Evolutionary conservation across 495 filamentous ascomycete species (phyloP), one percentile per base, ranked within the genome.

Genomic region (Annulohypoxylon maeteangense): DNA sequence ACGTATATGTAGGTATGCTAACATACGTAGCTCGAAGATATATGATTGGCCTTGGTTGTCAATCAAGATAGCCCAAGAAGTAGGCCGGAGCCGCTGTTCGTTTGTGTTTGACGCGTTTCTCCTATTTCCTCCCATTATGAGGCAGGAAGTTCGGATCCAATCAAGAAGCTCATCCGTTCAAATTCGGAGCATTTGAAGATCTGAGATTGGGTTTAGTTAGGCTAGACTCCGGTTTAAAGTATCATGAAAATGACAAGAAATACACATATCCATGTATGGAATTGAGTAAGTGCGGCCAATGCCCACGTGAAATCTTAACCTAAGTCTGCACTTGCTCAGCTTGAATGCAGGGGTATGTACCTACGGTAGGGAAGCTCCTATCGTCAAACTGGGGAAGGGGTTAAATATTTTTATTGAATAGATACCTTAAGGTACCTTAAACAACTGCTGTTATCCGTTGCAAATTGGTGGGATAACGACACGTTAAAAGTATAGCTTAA

Each of bases 331-430:
- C 29, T 65, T 40, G 62, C 20, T 67, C 65, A 61, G 65, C 47
- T 67, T 34, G 8, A 25, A 65, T 68, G 66, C 66, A 68, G 66
- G 66, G 66, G 58, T 61, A 54, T 18, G 27, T n/a, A n/a, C n/a
- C n/a, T n/a, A n/a, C n/a, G n/a, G n/a, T 27, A 59, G 51, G 62
- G 25, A 59, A 62, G 65, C 48, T 59, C 50, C 54, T 34, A 32
- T 62, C 12, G 16, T 10, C 20, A 57, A 68, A 31, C 58, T 58
- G 66, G 66, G 66, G 66, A 68, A 62, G 42, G 58, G 53, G 27
- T 18, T 54, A 1, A 6, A 54, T 3, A 62, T 23, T 23, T 23
- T 22, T 38, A 44, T 40, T 40, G 3, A 11, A 32, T 23, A 42
- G 56, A 18, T 67, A 67, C 64, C 29, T 51, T 3, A 29, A 42